Percentiles rank a stretch among this genome's conserved stretches.
Conservation (phyloP, 441 rosid species). For the Gossypium gossypioides region DNA sequence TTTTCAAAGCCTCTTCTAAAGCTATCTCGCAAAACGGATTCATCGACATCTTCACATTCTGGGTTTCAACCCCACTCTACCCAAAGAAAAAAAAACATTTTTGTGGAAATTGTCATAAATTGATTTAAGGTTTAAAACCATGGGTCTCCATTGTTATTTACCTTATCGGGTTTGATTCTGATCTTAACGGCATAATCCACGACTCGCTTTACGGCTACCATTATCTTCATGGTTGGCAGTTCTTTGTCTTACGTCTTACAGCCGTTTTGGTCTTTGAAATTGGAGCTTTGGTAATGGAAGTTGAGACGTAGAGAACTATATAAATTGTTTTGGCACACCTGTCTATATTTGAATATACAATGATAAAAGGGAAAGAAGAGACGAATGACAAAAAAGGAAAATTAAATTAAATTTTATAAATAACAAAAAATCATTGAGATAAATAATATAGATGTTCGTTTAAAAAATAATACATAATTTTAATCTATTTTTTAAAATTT, state of each 20-base stretch:
- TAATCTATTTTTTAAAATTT: too few relatives aligned
- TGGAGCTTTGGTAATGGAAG: not conserved
- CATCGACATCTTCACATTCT: slow-evolving; percentile 94
- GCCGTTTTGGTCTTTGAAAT: not conserved
- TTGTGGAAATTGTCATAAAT: not conserved
- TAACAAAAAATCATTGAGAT: not conserved
- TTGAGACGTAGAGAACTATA: slow-evolving; percentile 10
- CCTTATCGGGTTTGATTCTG: slow-evolving; percentile 88
- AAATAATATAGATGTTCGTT: too few relatives aligned
- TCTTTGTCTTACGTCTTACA: not conserved
- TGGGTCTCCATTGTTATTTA: slow-evolving; percentile 1
- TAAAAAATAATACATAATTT: too few relatives aligned
- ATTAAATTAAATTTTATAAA: not conserved
- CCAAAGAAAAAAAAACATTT: not conserved
- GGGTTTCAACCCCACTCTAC: slow-evolving; percentile 83
- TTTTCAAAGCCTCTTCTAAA: slow-evolving; percentile 73
- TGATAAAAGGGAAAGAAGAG: not conserved
- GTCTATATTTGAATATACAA: too few relatives aligned
- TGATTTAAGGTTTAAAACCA: not conserved
- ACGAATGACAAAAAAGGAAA: not conserved
- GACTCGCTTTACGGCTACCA: slow-evolving; percentile 84
- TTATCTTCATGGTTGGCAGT: slow-evolving; percentile 49
- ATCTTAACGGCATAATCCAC: slow-evolving; percentile 91
- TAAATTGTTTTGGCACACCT: too few relatives aligned
- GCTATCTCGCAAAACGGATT: slow-evolving; percentile 96